Conservation (phyloP, 345 rosid species). For the Eucalyptus viminalis region DNA sequence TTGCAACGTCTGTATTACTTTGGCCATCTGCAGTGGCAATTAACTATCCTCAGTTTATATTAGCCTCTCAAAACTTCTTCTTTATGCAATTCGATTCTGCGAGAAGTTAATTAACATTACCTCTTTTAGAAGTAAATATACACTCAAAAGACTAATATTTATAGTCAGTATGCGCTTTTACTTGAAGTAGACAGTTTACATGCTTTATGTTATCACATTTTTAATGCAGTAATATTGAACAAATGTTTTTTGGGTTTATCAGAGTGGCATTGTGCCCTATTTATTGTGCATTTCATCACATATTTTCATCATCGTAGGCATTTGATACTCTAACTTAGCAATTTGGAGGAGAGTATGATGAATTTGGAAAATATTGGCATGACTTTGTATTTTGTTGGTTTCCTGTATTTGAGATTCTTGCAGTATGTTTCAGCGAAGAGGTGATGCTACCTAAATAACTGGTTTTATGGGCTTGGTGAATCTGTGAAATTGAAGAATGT, state of each 20-base stretch:
- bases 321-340: neutral
- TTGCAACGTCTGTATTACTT: neutral
- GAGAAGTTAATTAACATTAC: neutral
- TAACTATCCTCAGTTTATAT: neutral
- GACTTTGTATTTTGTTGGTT: neutral
- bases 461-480: neutral
- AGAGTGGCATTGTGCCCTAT: neutral
- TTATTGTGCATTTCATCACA: neutral
- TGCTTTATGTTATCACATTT: neutral
- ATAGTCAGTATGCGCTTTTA: neutral
- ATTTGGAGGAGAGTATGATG: neutral
- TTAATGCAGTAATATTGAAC: neutral
- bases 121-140: neutral
- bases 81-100: neutral
- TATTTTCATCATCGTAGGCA: neutral
- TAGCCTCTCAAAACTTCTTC: neutral
- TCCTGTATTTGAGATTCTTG: neutral
- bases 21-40: neutral
- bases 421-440: neutral
- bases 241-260: neutral
- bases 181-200: neutral
- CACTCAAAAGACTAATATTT: neutral
- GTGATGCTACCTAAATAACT: neutral
- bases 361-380: neutral
- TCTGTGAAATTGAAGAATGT: neutral